Base-by-base conservation (phyloP, 2,329 filamentous ascomycete species). In the Pseudogymnoascus verrucosus region DNA sequence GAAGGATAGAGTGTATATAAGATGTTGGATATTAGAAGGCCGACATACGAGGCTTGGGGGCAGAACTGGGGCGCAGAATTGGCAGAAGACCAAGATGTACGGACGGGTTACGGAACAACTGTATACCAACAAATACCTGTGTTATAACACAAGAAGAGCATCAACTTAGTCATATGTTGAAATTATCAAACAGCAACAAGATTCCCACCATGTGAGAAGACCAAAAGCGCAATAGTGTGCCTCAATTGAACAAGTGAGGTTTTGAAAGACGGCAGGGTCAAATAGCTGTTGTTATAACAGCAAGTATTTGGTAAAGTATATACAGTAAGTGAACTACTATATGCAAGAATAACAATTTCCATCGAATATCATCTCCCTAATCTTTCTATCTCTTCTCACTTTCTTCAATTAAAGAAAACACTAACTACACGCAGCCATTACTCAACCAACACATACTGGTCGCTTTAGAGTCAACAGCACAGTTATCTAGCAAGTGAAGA, bases 401-500 rank as follows among this genome's bases (percentile, higher is more conserved):
- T 57, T 34, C 51, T 31, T 34, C 51, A 21, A 34, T 14, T 21
- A 21, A 14, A 57, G 51, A 57, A 21, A 57, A 19, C 28, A 57
- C 51, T 36, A 57, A 36, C 28, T 34, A 19, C 23, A 7, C 51
- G 16, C 10, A 57, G 28, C 28, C 28, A 21, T 34, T 57, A 36
- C 26, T 31, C 47, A 31, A 31, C 12, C 26, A 34, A n/a, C 26
- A 21, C 5, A 11, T 34, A 34, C 28, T 19, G 10, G 16, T 8
- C 5, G 16, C 26, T 57, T 3, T 21, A 31, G 28, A 57, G 28
- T 21, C n/a, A 14, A 34, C 10, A 16, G 2, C 10, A 7, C 28
- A 8, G 34, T 31, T 5, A 16, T 57, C 10, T 57, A 57, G 42
- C 74, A 74, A 2, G 62, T 68, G 63, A 73, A 66, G n/a, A 77